phyloP scores from a whole-genome alignment of 225 moss, liverwort and hornwort genomes.

The Bryoerythrophyllum caledonicum region DNA sequence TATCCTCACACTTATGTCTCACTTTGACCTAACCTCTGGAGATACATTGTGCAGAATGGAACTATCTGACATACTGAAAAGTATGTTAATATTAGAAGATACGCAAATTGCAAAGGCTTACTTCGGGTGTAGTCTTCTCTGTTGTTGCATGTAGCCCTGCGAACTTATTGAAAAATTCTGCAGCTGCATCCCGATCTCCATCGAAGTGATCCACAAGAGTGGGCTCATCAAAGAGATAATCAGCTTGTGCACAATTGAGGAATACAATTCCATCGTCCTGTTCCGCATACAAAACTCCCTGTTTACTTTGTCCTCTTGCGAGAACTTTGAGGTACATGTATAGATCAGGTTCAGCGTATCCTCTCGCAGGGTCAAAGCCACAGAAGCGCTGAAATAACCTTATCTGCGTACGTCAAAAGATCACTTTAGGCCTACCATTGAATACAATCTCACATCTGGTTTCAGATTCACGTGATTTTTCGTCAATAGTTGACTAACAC shows the following conservation, averaged over 20 bases:
- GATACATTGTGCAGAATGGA: background rate
- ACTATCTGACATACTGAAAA: background rate
- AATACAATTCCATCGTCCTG: constrained; percentile 89
- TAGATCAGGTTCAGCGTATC: constrained; percentile 81
- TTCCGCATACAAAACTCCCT: constrained; percentile 82
- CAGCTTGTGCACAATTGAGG: constrained; percentile 82
- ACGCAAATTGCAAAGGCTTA: constrained; percentile 26
- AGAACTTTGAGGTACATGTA: constrained; percentile 90
- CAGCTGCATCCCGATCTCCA: constrained; percentile 58
- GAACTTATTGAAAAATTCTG: constrained; percentile 81
- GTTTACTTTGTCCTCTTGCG: constrained; percentile 62
- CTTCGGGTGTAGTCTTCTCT: constrained; percentile 83
- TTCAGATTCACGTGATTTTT: background rate
- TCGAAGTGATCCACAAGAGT: constrained; percentile 64
- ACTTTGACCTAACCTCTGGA: background rate
- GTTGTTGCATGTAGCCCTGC: constrained; percentile 65
- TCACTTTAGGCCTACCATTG: background rate
- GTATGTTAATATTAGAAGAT: background rate
- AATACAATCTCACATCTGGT: background rate
- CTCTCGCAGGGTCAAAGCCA: constrained; percentile 80
- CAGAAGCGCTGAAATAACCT: constrained; percentile 86
- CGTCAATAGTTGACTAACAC: background rate
- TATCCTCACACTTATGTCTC: background rate
- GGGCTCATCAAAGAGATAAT: constrained; percentile 74
- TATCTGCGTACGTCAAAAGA: constrained; percentile 48